Evolutionary conservation across 805 yeast species (phyloP), one percentile per base, ranked within the genome.

Genomic region (Torulaspora microellipsoides): DNA sequence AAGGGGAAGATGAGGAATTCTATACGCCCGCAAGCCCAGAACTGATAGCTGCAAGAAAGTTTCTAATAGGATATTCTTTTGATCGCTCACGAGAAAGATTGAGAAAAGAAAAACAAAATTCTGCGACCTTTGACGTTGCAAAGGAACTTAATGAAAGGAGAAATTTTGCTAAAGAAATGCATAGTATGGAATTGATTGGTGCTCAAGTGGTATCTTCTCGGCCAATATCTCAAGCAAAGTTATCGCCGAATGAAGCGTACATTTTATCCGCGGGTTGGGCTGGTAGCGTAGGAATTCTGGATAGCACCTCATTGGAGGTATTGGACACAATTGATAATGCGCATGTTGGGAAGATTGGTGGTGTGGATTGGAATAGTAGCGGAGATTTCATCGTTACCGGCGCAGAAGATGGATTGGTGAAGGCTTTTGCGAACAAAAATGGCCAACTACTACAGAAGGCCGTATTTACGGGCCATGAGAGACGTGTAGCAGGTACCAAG

Each of bases 191-290:
- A 23, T 62, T 82, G 3, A 54, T 57, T 27, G 95, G 91, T 0
- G 76, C 95, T 0, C 95, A 89, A 58, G 64, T 83, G 14, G 76
- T 82, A 1, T 80, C 85, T 15, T 69, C 73, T 3, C 68, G 96
- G 45, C 87, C 95, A 3, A 71, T 85, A 0, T 81, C 95, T 0
- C 60, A 70, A 2, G 77, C 81, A 0, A 54, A 77, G 6, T 69
- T 77, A 15, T 69, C 78, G 4, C 63, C 67, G 0, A 58, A 67
- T 40, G 60, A 67, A 3, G 34, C 54, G 1, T 40, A 49, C 2
- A 62, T 85, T 2, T 83, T 87, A 0, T 69, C 79, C 11, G 93
- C 89, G 0, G 84, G 93, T 30, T 91, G 98, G 97, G 78, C 81
- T 48, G 97, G 97, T 3, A 70, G 71, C 23, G 53, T 87, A 4